These are phyloP conservation scores for Fusarium sterilihyphosum DNA, from an alignment of 2,329 filamentous ascomycete genomes.

Conservation along the genomic window DNA sequence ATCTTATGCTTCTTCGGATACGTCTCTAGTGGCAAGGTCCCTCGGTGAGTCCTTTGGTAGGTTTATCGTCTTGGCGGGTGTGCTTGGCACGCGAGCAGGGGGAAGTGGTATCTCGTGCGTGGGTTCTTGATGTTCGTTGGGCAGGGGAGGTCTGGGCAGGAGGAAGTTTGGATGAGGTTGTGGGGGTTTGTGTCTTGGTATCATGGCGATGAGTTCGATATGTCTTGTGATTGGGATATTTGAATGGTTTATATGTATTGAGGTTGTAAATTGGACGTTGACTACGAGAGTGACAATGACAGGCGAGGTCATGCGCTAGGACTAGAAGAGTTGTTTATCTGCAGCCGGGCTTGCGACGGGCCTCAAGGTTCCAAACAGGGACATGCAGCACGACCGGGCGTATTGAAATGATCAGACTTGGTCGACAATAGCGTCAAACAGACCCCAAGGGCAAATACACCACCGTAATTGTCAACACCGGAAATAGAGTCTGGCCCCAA, in stretches of 20 bases:
- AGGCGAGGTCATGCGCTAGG: not conserved
- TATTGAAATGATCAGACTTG: not conserved
- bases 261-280: too few relatives aligned
- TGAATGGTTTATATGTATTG: too few relatives aligned
- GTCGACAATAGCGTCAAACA: not conserved
- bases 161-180: not conserved
- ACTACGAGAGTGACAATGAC: not conserved
- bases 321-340: not conserved
- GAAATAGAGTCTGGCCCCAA: not conserved
- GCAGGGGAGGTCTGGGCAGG: not conserved
- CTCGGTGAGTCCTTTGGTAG: constrained; percentile 1
- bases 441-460: not conserved
- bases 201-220: not conserved
- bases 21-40: not conserved
- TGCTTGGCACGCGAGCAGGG: constrained; percentile 26
- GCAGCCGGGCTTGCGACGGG: not conserved
- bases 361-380: not conserved
- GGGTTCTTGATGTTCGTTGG: constrained; percentile 32
- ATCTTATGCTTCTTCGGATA: constrained; percentile 37
- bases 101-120: constrained; percentile 14
- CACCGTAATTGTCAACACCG: not conserved
- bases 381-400: accelerated
- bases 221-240: accelerated
- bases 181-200: not conserved
- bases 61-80: constrained; percentile 21